Percentiles rank a stretch among this genome's conserved stretches.
Evolutionary conservation across 495 filamentous ascomycete species (phyloP).

Genomic region (Neurospora sp.): DNA sequence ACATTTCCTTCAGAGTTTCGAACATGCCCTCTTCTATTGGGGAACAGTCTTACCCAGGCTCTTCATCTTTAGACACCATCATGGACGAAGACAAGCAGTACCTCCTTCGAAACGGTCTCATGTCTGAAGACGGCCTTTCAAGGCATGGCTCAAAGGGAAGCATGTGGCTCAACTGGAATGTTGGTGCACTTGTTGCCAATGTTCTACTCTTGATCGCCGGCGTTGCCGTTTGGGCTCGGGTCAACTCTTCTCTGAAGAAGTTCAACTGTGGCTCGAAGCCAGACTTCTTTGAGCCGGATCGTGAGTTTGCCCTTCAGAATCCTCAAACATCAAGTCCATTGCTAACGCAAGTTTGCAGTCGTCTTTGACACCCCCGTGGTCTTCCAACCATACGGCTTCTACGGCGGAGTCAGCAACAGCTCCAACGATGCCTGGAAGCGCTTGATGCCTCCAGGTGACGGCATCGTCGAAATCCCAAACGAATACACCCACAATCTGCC

Average conservation of each 20-base stretch:
- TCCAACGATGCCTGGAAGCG: slow-evolving; percentile 4
- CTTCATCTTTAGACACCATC: neutral
- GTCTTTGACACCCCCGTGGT: neutral
- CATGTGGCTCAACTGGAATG: neutral
- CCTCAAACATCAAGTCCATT: neutral
- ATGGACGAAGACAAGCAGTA: slow-evolving; percentile 2
- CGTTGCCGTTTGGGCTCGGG: neutral
- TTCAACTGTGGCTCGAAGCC: neutral
- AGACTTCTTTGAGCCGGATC: slow-evolving; percentile 1
- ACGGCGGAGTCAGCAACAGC: neutral
- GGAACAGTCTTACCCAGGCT: neutral
- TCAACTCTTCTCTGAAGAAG: neutral
- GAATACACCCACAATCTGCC: neutral
- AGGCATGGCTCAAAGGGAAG: neutral
- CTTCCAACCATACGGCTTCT: slow-evolving; percentile 2
- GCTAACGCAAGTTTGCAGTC: neutral
- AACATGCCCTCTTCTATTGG: neutral
- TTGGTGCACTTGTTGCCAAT: neutral
- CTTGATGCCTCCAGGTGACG: slow-evolving; percentile 1
- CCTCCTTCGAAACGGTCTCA: neutral
- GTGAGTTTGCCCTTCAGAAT: neutral
- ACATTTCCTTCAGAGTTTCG: neutral
- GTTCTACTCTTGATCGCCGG: neutral
- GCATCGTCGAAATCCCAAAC: slow-evolving; percentile 4
- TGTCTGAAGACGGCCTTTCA: neutral